Evolutionary conservation across 768 basidiomycete species (phyloP).

Genomic region (Agaricus subrufescens): DNA sequence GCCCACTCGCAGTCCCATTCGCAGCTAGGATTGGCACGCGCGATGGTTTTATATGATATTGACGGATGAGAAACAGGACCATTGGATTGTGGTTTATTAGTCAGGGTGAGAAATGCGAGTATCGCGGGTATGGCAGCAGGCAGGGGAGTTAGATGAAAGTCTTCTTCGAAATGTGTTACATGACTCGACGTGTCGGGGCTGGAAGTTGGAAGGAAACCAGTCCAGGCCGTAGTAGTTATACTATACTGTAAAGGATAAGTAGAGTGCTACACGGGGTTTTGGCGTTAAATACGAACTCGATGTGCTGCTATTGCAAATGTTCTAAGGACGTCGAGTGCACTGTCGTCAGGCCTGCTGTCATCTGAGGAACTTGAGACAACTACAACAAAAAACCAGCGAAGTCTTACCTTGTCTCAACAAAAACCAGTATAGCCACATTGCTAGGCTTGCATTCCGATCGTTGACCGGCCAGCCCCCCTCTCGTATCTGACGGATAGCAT

Average conservation of each 20-base stretch:
- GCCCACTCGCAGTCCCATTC: slow-evolving; percentile 76
- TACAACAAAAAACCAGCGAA: not conserved
- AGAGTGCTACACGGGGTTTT: slow-evolving; percentile 3
- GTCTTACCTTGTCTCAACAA: slow-evolving; percentile 54
- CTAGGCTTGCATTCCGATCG: slow-evolving; percentile 47
- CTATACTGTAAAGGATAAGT: slow-evolving; percentile 45
- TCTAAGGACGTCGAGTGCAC: slow-evolving; percentile 46
- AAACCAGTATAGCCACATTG: slow-evolving; percentile 82
- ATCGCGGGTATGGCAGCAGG: slow-evolving; percentile 70
- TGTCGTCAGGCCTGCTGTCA: slow-evolving; percentile 37
- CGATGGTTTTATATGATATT: slow-evolving; percentile 14
- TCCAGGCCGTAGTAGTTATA: slow-evolving; percentile 54
- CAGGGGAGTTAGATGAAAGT: slow-evolving; percentile 46
- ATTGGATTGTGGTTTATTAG: slow-evolving; percentile 33
- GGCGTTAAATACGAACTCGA: slow-evolving; percentile 24
- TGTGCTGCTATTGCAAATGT: slow-evolving; percentile 67
- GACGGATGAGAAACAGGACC: slow-evolving; percentile 26
- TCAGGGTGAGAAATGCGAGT: slow-evolving; percentile 59
- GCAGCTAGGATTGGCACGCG: slow-evolving; percentile 12
- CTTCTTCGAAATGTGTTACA: slow-evolving; percentile 40
- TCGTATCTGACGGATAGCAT: slow-evolving; percentile 35
- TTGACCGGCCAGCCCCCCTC: slow-evolving; percentile 54
- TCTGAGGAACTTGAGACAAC: slow-evolving; percentile 26
- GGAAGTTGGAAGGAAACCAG: slow-evolving; percentile 33
- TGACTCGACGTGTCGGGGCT: slow-evolving; percentile 16